Percentiles rank a stretch among this genome's conserved stretches.
These are phyloP conservation scores for Brettanomyces anomalus DNA, from an alignment of 805 yeast species.

Conservation along the genomic window DNA sequence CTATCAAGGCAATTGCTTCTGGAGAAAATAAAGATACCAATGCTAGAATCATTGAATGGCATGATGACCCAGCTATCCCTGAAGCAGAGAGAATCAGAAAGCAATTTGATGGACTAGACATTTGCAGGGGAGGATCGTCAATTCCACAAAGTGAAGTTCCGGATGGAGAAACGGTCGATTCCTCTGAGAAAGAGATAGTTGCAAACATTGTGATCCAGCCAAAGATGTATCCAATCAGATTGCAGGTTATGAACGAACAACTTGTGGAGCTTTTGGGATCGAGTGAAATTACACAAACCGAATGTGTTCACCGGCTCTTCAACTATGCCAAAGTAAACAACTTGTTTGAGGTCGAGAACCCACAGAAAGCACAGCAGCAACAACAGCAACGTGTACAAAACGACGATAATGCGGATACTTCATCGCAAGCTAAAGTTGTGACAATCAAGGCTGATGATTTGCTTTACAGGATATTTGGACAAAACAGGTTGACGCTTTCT, in stretches of 20 bases:
- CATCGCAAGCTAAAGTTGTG: slow-evolving; percentile 12
- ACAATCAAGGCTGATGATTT: slow-evolving; percentile 34
- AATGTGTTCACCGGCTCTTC: slow-evolving; percentile 40
- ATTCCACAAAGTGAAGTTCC: slow-evolving; percentile 17
- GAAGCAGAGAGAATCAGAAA: slow-evolving; percentile 24
- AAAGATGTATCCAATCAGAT: slow-evolving; percentile 61
- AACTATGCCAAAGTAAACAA: slow-evolving; percentile 28
- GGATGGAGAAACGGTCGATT: slow-evolving; percentile 15
- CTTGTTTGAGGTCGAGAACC: slow-evolving; percentile 25
- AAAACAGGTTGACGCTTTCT: slow-evolving; percentile 53
- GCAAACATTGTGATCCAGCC: slow-evolving; percentile 74
- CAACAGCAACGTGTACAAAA: slow-evolving; percentile 12
- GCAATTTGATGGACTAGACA: slow-evolving; percentile 82
- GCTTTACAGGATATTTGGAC: slow-evolving; percentile 35
- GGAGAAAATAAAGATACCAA: slow-evolving; percentile 22
- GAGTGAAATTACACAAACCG: slow-evolving; percentile 77
- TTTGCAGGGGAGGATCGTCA: slow-evolving; percentile 63
- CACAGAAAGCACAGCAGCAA: slow-evolving; percentile 8
- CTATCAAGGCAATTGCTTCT: slow-evolving; percentile 8
- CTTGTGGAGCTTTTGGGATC: slow-evolving; percentile 67
- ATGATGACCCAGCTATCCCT: slow-evolving; percentile 42
- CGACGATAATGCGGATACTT: not conserved
- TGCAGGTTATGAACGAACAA: slow-evolving; percentile 51
- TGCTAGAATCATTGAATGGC: slow-evolving; percentile 75
- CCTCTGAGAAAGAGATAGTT: slow-evolving; percentile 39